Conservation (phyloP, 768 basidiomycete genomes). For the Amanita pseudoporphyria region DNA sequence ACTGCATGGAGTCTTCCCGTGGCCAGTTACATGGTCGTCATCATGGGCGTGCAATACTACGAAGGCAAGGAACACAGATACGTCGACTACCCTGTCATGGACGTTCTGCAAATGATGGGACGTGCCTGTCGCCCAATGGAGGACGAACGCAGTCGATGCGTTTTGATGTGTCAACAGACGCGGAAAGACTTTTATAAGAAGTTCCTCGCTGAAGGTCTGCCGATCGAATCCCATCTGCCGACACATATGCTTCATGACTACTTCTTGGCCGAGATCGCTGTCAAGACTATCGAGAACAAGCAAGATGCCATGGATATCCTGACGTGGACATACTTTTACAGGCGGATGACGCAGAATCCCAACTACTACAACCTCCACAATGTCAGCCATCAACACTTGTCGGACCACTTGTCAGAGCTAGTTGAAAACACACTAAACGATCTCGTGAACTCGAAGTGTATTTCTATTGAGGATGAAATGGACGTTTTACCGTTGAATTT, state of each 20-base stretch:
- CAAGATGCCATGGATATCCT: slow-evolving; percentile 97
- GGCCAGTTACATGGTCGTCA: slow-evolving; percentile 94
- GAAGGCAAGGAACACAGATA: slow-evolving; percentile 99
- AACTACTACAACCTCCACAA: slow-evolving; percentile 94
- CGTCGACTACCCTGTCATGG: slow-evolving; percentile 96
- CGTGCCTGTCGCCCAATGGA: slow-evolving; percentile 87
- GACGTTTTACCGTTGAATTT: slow-evolving; percentile 86
- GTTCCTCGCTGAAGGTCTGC: slow-evolving; percentile 93
- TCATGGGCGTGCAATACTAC: slow-evolving; percentile 98
- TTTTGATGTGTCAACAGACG: slow-evolving; percentile 96
- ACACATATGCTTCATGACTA: slow-evolving; percentile 91
- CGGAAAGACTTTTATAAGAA: slow-evolving; percentile 99
- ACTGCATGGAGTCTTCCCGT: slow-evolving; percentile 95
- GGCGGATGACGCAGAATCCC: slow-evolving; percentile 95
- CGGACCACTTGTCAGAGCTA: slow-evolving; percentile 91
- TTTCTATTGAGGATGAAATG: slow-evolving; percentile 91
- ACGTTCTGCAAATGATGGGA: slow-evolving; percentile 99
- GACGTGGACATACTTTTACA: slow-evolving; percentile 98
- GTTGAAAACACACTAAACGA: slow-evolving; percentile 91
- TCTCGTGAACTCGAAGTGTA: slow-evolving; percentile 91
- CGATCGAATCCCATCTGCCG: slow-evolving; percentile 91
- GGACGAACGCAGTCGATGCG: slow-evolving; percentile 86
- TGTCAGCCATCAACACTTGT: slow-evolving; percentile 91
- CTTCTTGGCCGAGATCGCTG: slow-evolving; percentile 96
- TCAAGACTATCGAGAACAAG: slow-evolving; percentile 98